Evolutionary conservation across 2,329 filamentous ascomycete genomes (phyloP).

Genomic region (Cladobotryum protrusum): DNA sequence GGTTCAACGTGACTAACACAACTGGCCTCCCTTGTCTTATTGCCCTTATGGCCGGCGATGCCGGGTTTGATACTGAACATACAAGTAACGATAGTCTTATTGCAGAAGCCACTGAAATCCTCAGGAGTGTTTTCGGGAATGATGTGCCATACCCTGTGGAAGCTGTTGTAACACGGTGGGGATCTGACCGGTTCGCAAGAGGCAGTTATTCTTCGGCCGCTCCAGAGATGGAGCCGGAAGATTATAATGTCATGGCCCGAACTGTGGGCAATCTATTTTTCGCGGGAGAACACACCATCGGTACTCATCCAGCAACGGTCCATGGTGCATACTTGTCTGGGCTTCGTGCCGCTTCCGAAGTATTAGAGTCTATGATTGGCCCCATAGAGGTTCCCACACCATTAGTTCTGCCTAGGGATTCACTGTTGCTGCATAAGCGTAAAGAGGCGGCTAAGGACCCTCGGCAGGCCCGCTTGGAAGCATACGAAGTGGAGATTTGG

Average conservation of each 20-base stretch:
- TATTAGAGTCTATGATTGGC: slow-evolving; percentile 74
- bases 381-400: slow-evolving; percentile 72
- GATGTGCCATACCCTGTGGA: slow-evolving; percentile 74
- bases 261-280: slow-evolving; percentile 86
- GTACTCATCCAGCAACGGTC: slow-evolving; percentile 92
- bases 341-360: slow-evolving; percentile 78
- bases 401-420: slow-evolving; percentile 62
- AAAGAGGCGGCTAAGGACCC: slow-evolving; percentile 46
- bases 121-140: slow-evolving; percentile 68
- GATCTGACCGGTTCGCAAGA: slow-evolving; percentile 79
- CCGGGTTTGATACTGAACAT: slow-evolving; percentile 80
- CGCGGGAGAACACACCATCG: slow-evolving; percentile 92
- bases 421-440: slow-evolving; percentile 46
- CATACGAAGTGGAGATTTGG: slow-evolving; percentile 50
- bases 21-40: slow-evolving; percentile 83
- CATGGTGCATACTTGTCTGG: slow-evolving; percentile 95
- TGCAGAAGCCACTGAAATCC: slow-evolving; percentile 69
- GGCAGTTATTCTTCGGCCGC: slow-evolving; percentile 95
- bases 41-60: slow-evolving; percentile 91
- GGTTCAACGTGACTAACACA: slow-evolving; percentile 92
- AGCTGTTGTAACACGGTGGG: slow-evolving; percentile 88
- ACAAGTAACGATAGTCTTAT: slow-evolving; percentile 71
- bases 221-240: slow-evolving; percentile 71
- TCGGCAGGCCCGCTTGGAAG: slow-evolving; percentile 47
- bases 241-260: slow-evolving; percentile 88